Evolutionary conservation across 2,329 filamentous ascomycete genomes (phyloP).

Genomic region (Aspergillaceae sp.): DNA sequence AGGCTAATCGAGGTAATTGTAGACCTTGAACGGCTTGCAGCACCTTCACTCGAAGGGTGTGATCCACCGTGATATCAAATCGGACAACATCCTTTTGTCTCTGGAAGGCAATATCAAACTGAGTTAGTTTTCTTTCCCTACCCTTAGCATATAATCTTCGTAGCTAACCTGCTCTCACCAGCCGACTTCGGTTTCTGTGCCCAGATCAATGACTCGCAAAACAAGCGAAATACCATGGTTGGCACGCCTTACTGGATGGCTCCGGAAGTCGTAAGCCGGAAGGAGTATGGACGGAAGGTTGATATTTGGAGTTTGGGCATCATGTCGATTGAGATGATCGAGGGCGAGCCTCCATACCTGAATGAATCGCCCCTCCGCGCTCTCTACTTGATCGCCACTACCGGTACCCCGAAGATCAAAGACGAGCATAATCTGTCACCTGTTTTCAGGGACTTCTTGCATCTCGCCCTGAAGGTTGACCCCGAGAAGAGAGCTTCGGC

Average conservation of each 20-base stretch:
- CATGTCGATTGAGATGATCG: conserved; percentile 99
- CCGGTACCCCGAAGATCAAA: conserved; percentile 91
- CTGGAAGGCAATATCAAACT: conserved; percentile 95
- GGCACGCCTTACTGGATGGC: conserved; percentile 99
- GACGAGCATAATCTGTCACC: conserved; percentile 74
- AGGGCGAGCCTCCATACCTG: conserved; percentile 92
- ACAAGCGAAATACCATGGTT: conserved; percentile 98
- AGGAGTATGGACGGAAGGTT: conserved; percentile 96
- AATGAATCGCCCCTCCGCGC: conserved; percentile 90
- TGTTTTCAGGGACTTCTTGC: conserved; percentile 83
- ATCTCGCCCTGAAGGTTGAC: conserved; percentile 90
- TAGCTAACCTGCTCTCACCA: conserved; percentile 25
- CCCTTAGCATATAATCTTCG: too few species aligned
- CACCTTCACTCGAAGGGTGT: conserved; percentile 96
- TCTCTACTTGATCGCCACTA: conserved; percentile 92
- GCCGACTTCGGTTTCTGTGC: conserved; percentile 98
- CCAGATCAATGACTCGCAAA: conserved; percentile 93
- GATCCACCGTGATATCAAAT: conserved; percentile 98
- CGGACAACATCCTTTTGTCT: conserved; percentile 91
- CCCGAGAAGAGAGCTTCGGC: conserved; percentile 94
- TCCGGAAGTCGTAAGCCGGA: conserved; percentile 90
- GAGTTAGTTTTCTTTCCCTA: conserved; percentile 52
- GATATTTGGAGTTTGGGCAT: conserved; percentile 98
- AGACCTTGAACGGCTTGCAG: conserved; percentile 80
- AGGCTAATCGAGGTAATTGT: background rate